Evolutionary conservation across 176 grass and related monocot species (phyloP), one percentile per base, ranked within the genome.

Genomic region (Elaeis guineensis): DNA sequence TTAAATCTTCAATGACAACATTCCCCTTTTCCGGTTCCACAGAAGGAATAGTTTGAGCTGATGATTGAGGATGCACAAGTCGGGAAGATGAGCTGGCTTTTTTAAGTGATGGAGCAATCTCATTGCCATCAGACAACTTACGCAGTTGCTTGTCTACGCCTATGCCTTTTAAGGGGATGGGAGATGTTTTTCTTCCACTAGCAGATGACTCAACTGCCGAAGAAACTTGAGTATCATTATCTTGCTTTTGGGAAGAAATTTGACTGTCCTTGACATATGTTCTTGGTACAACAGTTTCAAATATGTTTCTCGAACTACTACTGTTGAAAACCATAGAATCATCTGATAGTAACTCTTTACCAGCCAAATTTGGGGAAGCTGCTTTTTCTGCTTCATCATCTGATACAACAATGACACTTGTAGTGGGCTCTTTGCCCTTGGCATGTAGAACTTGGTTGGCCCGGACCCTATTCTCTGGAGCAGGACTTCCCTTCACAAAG

Each of bases 331-430:
- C 59, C 59, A 61, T 73, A 59, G 9, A 19, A 66, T 30, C 63
- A 53, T 69, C 79, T 23, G 61, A 77, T 16, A 73, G 48, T 55
- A 4, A 54, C 49, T 19, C 75, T 72, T 79, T 64, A 55, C 54
- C 67, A 25, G 61, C 28, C 24, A 90, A 62, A 72, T 75, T 77
- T 66, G 32, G 20, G 57, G 71, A 56, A 14, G 52, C 7, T 49
- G 53, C 58, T 62, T 73, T 21, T 67, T 79, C 79, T 48, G 66
- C 73, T 79, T 94, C 83, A 63, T 77, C 86, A 58, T 94, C 89
- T 53, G 89, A 94, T 77, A 94, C 78, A 15, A 90, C 28, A 63
- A 95, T 86, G 75, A 82, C 70, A 61, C 67, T 16, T 50, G 19
- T 25, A 64, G 50, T 59, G 25, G 77, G 61, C 39, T 72, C 55